Evolutionary conservation across 2,329 filamentous ascomycete species (phyloP), one percentile per base, ranked within the genome.

Genomic region (Aspergillus viridinutans): DNA sequence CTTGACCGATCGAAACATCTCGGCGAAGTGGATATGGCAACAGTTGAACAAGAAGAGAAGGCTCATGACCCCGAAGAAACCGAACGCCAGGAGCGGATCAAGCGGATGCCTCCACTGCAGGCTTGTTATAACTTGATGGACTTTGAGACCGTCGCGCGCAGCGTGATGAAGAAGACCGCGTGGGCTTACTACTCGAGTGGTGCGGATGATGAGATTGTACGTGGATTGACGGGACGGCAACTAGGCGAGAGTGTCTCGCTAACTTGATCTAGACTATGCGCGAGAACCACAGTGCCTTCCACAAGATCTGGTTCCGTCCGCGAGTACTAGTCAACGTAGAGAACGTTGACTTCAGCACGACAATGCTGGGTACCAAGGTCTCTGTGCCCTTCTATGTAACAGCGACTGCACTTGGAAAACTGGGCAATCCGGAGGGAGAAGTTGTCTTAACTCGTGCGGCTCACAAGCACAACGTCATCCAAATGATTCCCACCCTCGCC

Each of bases 161-260:
- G 85, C 42, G 85, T 95, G 56, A 97, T 97, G 93, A 97, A 96
- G 83, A 95, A 90, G 79, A 89, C 88, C 1, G 93, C 93, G 0
- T 99, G 94, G 94, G 94, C 90, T 26, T 99, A 99, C 78, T 99
- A 99, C 75, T 96, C 91, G 0, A 94, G 90, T 69, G 93, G 90
- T 56, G 91, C 93, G 0, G 90, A 94, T 70, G 90, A 95, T 69
- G 90, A 93, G 74, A 92, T 93, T 76, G 88, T 90, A 72, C n/a
- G 67, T 61, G n/a, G 9, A 28, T 25, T 57, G 50, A 59, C 32
- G 38, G 32, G 38, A 47, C 38, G 25, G 14, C 5, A 38, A 38
- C 4, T 7, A 17, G 17, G 8, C 20, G 17, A 17, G 23, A 21
- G 14, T 26, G 12, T 21, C 67, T 70, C 52, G 62, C 54, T 29